Evolutionary conservation across 169 alveolate species (phyloP).

Genomic region (Eimeria praecox): DNA sequence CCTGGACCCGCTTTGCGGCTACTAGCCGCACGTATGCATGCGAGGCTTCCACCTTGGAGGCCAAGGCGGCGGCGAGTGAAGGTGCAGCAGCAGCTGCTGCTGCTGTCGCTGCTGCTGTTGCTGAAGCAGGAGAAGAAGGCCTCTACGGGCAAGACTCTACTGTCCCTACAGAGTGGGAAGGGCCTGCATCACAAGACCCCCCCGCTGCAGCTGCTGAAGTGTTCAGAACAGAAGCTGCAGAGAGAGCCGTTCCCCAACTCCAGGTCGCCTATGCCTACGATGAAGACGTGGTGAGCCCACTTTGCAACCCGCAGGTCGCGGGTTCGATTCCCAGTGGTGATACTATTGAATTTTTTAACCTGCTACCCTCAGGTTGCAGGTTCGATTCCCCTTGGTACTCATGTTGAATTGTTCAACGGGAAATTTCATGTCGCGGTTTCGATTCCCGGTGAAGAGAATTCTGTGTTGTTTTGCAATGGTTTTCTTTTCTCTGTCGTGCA

Average conservation of each 20-base stretch:
- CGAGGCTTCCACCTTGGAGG: slow-evolving; percentile 23
- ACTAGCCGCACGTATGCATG: slow-evolving; percentile 75
- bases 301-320: no score
- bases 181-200: slow-evolving; percentile 64
- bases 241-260: slow-evolving; percentile 54
- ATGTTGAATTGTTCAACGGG: no score
- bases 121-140: slow-evolving; percentile 45
- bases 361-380: no score
- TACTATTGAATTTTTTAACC: no score
- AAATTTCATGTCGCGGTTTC: no score
- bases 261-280: slow-evolving; percentile 71
- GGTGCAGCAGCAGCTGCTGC: slow-evolving; percentile 62
- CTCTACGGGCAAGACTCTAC: slow-evolving; percentile 41
- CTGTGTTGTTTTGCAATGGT: no score
- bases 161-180: slow-evolving; percentile 77
- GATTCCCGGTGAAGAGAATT: no score
- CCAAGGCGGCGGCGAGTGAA: slow-evolving; percentile 8
- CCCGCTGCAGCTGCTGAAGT: slow-evolving; percentile 68
- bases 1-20: slow-evolving; percentile 80
- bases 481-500: no score
- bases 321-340: no score
- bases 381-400: no score
- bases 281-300: slow-evolving; percentile 55
- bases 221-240: slow-evolving; percentile 77
- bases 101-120: slow-evolving; percentile 30